phyloP scores from a whole-genome alignment of 345 rosid species.

The Dipteronia dyeriana region DNA sequence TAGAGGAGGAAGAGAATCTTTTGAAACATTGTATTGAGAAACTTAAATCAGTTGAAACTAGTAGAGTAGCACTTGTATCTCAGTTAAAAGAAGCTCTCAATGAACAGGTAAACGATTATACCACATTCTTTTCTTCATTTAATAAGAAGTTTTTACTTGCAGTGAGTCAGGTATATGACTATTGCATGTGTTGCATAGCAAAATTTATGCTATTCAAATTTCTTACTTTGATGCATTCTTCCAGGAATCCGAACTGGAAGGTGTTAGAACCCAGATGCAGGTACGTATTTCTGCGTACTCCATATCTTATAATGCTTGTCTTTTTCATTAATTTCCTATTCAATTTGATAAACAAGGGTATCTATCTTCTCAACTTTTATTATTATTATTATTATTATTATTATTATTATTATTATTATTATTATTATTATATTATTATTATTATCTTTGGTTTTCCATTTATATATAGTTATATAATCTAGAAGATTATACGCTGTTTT shows the following conservation, averaged over 20 bases:
- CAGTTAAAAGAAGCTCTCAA: constrained; percentile 81
- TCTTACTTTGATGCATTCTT: constrained; percentile 14
- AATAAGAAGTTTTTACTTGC: constrained; percentile 8
- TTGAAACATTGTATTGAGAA: constrained; percentile 78
- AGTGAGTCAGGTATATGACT: not conserved
- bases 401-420: not conserved
- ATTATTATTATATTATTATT: not conserved
- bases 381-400: not conserved
- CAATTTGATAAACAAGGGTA: not conserved
- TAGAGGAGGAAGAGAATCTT: constrained; percentile 73
- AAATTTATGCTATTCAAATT: constrained; percentile 1
- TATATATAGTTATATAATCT: not conserved
- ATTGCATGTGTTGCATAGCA: not conserved
- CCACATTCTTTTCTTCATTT: not conserved
- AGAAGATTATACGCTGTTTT: not conserved
- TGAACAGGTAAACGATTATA: constrained; percentile 56
- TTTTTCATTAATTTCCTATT: not conserved
- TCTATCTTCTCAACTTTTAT: not conserved
- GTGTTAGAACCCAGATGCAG: constrained; percentile 83
- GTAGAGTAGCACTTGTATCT: constrained; percentile 70
- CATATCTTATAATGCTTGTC: not conserved
- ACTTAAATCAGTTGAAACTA: constrained; percentile 74
- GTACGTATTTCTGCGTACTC: constrained; percentile 33
- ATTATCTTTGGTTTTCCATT: not conserved
- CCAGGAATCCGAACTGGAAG: constrained; percentile 87